Base-by-base conservation (phyloP, 2,329 filamentous ascomycete genomes). In the Colletotrichum sp. region DNA sequence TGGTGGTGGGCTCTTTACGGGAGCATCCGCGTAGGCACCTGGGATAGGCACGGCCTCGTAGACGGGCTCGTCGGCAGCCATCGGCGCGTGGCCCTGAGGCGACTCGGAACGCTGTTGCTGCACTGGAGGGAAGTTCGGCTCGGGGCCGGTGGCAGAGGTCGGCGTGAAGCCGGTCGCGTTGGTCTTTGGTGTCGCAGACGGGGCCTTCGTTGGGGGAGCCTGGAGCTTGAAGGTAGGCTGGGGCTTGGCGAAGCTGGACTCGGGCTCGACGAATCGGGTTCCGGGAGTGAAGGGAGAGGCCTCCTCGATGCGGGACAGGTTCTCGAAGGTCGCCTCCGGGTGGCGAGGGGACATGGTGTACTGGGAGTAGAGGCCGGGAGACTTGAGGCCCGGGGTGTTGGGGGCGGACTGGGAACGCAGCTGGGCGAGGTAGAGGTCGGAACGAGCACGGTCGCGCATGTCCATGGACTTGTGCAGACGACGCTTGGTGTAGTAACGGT, bases 391-490 rank as follows among this genome's bases (percentile, higher is more conserved):
- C 15, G 96, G 96, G 0, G 96, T 98, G 88, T 98, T 98, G 78
- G 96, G 96, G 7, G 95, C 96, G 31, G 95, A 98, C 86, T 98
- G 96, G 24, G 91, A 87, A 78, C 93, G 93, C 55, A 95, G 91
- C 83, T 95, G 93, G 69, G 93, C 95, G 76, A 98, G 94, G 87
- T 98, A 98, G 76, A 99, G 91, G 83, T 98, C 96, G 75, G 94
- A 96, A 76, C 97, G 94, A 77, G 97, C 97, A 81, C 94, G 94
- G 88, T 99, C 97, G 79, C 97, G 95, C 82, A 94, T 88, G 82
- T 98, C 94, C 97, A 99, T 99, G 76, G 95, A 96, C 90, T 98
- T 98, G 85, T 94, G 93, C 76, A 99, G 94, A 82, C 94, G 94
- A 83, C 95, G 94, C 90, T 98, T 99, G 78, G 94, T 95, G 91